phyloP scores from a whole-genome alignment of 139 green algal genomes.

The Chlorella sp. region DNA sequence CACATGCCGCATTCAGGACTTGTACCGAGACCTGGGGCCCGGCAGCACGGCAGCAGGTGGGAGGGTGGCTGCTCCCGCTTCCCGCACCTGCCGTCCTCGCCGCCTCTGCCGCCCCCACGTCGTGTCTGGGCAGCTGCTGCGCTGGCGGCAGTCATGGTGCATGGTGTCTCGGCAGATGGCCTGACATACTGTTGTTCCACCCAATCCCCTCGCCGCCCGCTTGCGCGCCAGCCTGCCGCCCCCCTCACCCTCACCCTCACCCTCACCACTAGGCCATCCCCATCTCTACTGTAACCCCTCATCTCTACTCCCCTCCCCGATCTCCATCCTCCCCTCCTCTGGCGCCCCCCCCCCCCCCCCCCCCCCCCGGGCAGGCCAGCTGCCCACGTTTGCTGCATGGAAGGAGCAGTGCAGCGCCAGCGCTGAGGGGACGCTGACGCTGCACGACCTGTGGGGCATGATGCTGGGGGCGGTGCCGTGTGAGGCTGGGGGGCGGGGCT shows the following conservation, averaged over 20 bases:
- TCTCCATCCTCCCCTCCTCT: background rate
- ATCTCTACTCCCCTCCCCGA: no score
- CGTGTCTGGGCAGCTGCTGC: no score
- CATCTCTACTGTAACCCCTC: no score
- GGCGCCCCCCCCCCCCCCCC: no score
- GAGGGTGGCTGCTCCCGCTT: background rate
- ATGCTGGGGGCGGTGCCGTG: no score
- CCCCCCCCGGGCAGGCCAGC: background rate
- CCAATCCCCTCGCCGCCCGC: no score
- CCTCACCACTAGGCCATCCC: no score
- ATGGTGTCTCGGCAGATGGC: background rate
- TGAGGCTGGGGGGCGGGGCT: no score
- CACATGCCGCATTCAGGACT: slow-evolving; percentile 32
- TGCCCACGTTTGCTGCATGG: slow-evolving; percentile 47
- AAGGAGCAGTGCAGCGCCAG: background rate
- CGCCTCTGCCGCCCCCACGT: no score
- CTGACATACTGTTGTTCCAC: no score
- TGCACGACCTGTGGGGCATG: slow-evolving; percentile 67
- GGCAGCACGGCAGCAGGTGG: background rate
- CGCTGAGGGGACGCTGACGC: slow-evolving; percentile 28
- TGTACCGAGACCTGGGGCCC: slow-evolving; percentile 4
- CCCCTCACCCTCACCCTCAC: no score
- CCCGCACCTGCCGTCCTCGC: background rate
- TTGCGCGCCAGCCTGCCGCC: background rate
- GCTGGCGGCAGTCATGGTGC: background rate